Base-by-base conservation (phyloP, 805 yeast genomes). In the Nakazawaea populi region DNA sequence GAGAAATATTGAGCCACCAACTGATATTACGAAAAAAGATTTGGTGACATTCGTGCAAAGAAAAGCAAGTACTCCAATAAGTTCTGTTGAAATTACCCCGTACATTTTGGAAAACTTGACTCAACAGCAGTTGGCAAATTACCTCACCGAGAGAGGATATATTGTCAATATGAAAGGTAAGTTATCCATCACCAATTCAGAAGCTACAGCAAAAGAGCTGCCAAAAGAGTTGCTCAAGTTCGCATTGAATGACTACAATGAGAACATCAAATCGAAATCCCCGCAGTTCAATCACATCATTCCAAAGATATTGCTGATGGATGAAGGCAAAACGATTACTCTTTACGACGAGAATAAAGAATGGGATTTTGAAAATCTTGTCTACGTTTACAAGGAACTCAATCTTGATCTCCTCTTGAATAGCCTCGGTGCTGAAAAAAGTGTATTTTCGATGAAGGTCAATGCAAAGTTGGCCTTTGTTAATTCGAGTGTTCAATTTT, bases 91-190 rank as follows among this genome's bases (percentile, higher is more conserved):
- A 4, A 36, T 41, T 35, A 47, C 46, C 11, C 45, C 45, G 12
- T 42, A 41, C 32, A 42, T 47, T 28, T 41, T 47, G 45, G 28
- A 42, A 28, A 47, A 42, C 14, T 47, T 47, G 42, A 47, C 50
- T 4, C 50, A 41, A n/a, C 41, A 42, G 24, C 50, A 47, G 29
- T 35, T 41, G 36, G 35, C 42, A 35, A 32, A 34, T 28, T 47
- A 47, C 14, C 10, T 47, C 10, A 11, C 11, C 6, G 41, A 35
- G n/a, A 41, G 50, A 42, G 46, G 46, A 10, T 47, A 34, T 18
- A 36, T 31, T 10, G 45, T 41, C 29, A 8, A 29, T 9, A n/a
- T 11, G 32, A 47, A 47, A 14, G 39, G 40, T 4, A 47, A 42
- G 41, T 9, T 35, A 7, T 6, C 35, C 8, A 31, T 44, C 12